Evolutionary conservation across 2,329 filamentous ascomycete genomes (phyloP).

Genomic region (Neofusicoccum parvum): DNA sequence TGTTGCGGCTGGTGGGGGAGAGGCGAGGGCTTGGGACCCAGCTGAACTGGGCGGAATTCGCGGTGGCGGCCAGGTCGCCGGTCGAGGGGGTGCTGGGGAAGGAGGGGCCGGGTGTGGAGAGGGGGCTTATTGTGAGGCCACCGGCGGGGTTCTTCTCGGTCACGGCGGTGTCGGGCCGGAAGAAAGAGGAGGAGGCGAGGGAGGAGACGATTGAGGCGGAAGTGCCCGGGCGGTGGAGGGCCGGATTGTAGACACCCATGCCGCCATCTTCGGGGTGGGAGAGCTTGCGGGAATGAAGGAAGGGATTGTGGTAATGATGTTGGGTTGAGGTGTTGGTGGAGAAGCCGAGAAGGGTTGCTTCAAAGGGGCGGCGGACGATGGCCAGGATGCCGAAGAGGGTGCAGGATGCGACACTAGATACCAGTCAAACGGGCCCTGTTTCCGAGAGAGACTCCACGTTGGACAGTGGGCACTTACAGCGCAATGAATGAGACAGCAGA

Average conservation of each 20-base stretch:
- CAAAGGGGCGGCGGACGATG: slow-evolving; percentile 38
- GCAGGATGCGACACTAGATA: slow-evolving; percentile 33
- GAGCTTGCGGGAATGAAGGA: slow-evolving; percentile 23
- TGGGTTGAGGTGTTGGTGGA: slow-evolving; percentile 21
- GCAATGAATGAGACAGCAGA: slow-evolving; percentile 36
- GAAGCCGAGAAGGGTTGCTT: slow-evolving; percentile 36
- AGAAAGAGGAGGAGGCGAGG: not conserved
- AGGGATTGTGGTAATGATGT: slow-evolving; percentile 23
- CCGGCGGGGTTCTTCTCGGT: not conserved
- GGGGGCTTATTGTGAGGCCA: not conserved
- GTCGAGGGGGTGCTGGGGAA: slow-evolving; percentile 7
- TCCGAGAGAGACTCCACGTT: too few relatives aligned
- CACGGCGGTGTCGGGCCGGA: not conserved
- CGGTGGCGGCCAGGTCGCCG: not conserved
- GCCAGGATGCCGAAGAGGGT: slow-evolving; percentile 37
- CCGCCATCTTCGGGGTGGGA: slow-evolving; percentile 32
- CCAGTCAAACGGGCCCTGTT: too few relatives aligned
- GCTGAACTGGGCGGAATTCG: not conserved
- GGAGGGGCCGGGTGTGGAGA: slow-evolving; percentile 15
- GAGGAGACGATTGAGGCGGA: not conserved
- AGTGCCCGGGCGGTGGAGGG: not conserved
- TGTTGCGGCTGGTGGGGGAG: slow-evolving; percentile 25
- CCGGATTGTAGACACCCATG: not conserved
- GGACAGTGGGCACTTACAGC: slow-evolving; percentile 31
- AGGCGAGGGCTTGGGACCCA: not conserved